Percentiles rank a stretch among this genome's conserved stretches.
These are phyloP conservation scores for Dispira parvispora DNA, from an alignment of 192 early-diverging fungal genomes.

Conservation along the genomic window DNA sequence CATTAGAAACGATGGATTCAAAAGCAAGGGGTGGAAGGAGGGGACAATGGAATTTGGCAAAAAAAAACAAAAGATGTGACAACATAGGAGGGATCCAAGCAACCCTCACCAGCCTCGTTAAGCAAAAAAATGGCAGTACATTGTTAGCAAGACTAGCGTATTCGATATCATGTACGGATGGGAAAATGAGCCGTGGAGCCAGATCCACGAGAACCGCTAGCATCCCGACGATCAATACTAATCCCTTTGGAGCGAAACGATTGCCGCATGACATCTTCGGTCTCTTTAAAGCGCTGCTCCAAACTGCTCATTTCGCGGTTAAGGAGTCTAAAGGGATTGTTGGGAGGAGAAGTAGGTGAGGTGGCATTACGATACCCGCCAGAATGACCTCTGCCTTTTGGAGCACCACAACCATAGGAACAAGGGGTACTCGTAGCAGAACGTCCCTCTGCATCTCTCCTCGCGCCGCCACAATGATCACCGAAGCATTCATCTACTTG, in stretches of 20 bases:
- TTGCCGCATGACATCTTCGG: slow-evolving; percentile 4
- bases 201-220: background rate
- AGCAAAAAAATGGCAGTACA: background rate
- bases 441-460: background rate
- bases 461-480: background rate
- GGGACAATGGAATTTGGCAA: no score
- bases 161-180: background rate
- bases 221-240: background rate
- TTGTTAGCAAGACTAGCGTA: background rate
- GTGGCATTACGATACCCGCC: background rate
- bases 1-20: no score
- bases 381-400: background rate
- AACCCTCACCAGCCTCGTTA: background rate
- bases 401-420: background rate
- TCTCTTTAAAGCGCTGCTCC: slow-evolving; percentile 7
- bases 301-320: slow-evolving; percentile 8
- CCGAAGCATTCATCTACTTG: background rate
- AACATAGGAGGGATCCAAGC: background rate
- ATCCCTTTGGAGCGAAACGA: background rate
- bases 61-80: background rate
- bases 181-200: background rate
- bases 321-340: slow-evolving; percentile 2
- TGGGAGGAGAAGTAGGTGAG: background rate
- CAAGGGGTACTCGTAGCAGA: background rate
- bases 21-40: no score